A percentile compares a stretch with the other conserved stretches of the same genome.
Evolutionary conservation across 257 asterid species (phyloP).

Genomic region (Misopates orontium): DNA sequence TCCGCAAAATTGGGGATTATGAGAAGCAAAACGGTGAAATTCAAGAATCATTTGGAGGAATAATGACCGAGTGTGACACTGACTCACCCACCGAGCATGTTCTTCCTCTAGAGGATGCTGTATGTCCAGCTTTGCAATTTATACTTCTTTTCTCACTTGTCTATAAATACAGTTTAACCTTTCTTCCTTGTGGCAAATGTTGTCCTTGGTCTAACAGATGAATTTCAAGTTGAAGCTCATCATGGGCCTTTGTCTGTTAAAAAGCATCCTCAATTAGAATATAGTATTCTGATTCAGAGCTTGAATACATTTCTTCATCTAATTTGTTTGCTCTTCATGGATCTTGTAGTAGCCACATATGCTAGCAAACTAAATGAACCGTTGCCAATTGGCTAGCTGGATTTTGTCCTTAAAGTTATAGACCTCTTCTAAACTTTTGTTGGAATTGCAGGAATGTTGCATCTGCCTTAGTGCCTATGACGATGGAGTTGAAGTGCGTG

Average conservation of each 20-base stretch:
- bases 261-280: background rate
- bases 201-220: background rate
- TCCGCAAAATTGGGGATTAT: constrained; percentile 83
- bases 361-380: too few relatives aligned
- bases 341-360: too few relatives aligned
- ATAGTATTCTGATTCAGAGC: background rate
- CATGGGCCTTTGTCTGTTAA: too few relatives aligned
- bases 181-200: background rate
- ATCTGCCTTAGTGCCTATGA: constrained; percentile 85
- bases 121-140: constrained; percentile 49
- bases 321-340: too few relatives aligned
- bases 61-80: constrained; percentile 80
- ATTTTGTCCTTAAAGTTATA: too few relatives aligned
- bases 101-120: constrained; percentile 91
- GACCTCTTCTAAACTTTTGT: background rate
- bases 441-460: constrained; percentile 80
- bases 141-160: background rate
- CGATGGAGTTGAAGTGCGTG: constrained; percentile 89
- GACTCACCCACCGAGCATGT: constrained; percentile 75
- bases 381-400: too few relatives aligned
- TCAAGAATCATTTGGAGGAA: constrained; percentile 93
- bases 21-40: constrained; percentile 91
- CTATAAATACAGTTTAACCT: background rate
- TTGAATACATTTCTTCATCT: too few relatives aligned
- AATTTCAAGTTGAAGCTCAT: background rate